Evolutionary conservation across 108 stramenopile genomes (phyloP).

Genomic region (Skeletonema costatum): DNA sequence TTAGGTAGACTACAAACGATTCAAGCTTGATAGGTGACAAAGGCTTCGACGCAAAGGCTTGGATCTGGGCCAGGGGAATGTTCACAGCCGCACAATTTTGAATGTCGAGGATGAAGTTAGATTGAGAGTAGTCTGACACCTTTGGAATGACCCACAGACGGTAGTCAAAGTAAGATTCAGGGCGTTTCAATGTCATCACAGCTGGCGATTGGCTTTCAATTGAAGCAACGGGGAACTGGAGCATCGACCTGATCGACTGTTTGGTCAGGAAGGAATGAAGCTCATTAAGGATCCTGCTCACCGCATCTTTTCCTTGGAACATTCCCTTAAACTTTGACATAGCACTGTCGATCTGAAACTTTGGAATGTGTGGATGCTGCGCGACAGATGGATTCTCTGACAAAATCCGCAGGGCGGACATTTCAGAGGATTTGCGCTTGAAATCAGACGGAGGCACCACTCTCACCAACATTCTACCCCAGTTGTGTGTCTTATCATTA

Average conservation of each 20-base stretch:
- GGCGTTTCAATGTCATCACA: slow-evolving; percentile 75
- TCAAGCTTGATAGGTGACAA: slow-evolving; percentile 89
- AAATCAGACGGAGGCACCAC: slow-evolving; percentile 90
- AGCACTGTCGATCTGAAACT: slow-evolving; percentile 94
- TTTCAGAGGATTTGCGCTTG: slow-evolving; percentile 85
- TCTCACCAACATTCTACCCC: slow-evolving; percentile 90
- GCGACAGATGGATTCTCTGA: slow-evolving; percentile 90
- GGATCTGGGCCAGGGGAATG: slow-evolving; percentile 87
- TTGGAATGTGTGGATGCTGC: slow-evolving; percentile 90
- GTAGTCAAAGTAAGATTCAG: slow-evolving; percentile 77
- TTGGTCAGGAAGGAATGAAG: slow-evolving; percentile 77
- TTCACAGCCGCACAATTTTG: slow-evolving; percentile 90
- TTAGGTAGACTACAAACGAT: slow-evolving; percentile 69
- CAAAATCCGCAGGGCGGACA: slow-evolving; percentile 91
- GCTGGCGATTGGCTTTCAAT: slow-evolving; percentile 52
- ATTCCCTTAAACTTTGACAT: slow-evolving; percentile 95
- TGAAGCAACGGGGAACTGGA: slow-evolving; percentile 47
- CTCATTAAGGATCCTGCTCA: slow-evolving; percentile 78
- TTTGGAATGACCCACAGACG: slow-evolving; percentile 86
- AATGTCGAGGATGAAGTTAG: slow-evolving; percentile 73
- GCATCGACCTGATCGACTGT: slow-evolving; percentile 69
- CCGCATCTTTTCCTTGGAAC: slow-evolving; percentile 93
- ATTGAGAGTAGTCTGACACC: slow-evolving; percentile 84
- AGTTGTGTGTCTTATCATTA: slow-evolving; percentile 92
- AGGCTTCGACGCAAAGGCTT: slow-evolving; percentile 86